These are phyloP conservation scores for Nakazawaea laoshanensis DNA, from an alignment of 805 yeast species.

Conservation along the genomic window DNA sequence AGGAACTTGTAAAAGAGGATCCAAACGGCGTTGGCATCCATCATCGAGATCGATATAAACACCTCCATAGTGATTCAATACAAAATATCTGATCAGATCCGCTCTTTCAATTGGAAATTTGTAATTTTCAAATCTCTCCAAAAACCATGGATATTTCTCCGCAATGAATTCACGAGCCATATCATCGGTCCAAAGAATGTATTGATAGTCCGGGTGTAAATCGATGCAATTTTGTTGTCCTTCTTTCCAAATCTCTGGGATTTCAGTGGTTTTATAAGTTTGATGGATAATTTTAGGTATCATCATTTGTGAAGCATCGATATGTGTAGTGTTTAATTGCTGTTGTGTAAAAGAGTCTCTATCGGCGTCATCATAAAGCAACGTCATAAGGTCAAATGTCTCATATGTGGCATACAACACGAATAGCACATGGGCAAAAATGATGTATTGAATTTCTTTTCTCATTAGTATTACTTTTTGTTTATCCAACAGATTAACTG, in stretches of 20 bases:
- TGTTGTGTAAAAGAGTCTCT: conserved; percentile 52
- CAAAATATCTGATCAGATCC: conserved; percentile 84
- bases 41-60: conserved; percentile 86
- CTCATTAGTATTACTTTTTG: too few relatives aligned
- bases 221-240: conserved; percentile 74
- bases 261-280: conserved; percentile 71
- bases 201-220: conserved; percentile 81
- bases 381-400: conserved; percentile 63
- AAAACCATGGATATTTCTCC: conserved; percentile 81
- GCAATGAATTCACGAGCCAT: conserved; percentile 71
- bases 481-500: too few relatives aligned
- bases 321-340: conserved; percentile 46
- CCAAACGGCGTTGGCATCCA: conserved; percentile 72
- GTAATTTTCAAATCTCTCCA: conserved; percentile 69
- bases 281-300: conserved; percentile 92
- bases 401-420: conserved; percentile 48
- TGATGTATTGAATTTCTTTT: conserved; percentile 53
- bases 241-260: conserved; percentile 75
- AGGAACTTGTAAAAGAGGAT: conserved; percentile 72
- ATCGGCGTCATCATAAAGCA: conserved; percentile 65
- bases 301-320: conserved; percentile 33
- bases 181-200: conserved; percentile 86
- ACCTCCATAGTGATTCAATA: conserved; percentile 79
- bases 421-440: conserved; percentile 51
- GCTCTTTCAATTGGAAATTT: conserved; percentile 82